Evolutionary conservation across 2,329 filamentous ascomycete species (phyloP).

Genomic region (Monilinia fructicola): DNA sequence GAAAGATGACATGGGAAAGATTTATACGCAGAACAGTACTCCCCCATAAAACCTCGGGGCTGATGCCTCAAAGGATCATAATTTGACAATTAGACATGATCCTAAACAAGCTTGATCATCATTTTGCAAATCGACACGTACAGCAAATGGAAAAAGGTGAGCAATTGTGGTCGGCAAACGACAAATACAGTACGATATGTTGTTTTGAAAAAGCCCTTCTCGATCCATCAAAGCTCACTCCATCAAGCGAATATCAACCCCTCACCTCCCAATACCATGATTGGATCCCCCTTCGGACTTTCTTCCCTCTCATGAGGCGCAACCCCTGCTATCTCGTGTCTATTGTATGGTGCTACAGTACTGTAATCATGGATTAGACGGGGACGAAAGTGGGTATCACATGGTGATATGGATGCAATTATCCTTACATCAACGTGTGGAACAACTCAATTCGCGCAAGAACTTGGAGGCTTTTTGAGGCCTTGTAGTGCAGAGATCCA

Average conservation of each 20-base stretch:
- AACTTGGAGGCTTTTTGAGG: too few relatives aligned
- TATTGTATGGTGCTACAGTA: slow-evolving; percentile 13
- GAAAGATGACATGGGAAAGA: neutral
- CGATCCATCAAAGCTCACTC: neutral
- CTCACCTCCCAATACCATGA: neutral
- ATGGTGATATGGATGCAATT: neutral
- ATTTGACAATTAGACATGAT: neutral
- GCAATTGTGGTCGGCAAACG: neutral
- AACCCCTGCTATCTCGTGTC: neutral
- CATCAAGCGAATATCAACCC: neutral
- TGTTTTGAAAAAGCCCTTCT: neutral
- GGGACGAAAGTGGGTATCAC: neutral
- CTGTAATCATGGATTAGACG: neutral
- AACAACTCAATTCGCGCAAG: too few relatives aligned
- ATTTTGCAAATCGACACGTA: neutral
- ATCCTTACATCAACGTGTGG: too few relatives aligned
- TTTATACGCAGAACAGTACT: neutral
- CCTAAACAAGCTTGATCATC: slow-evolving; percentile 1
- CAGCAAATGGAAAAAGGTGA: neutral
- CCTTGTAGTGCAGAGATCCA: too few relatives aligned
- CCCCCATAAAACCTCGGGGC: neutral
- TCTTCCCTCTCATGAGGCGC: neutral
- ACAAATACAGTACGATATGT: neutral
- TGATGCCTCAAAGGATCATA: neutral
- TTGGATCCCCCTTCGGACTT: neutral